Evolutionary conservation across 495 filamentous ascomycete species (phyloP).

Genomic region (Penicillium manginii): DNA sequence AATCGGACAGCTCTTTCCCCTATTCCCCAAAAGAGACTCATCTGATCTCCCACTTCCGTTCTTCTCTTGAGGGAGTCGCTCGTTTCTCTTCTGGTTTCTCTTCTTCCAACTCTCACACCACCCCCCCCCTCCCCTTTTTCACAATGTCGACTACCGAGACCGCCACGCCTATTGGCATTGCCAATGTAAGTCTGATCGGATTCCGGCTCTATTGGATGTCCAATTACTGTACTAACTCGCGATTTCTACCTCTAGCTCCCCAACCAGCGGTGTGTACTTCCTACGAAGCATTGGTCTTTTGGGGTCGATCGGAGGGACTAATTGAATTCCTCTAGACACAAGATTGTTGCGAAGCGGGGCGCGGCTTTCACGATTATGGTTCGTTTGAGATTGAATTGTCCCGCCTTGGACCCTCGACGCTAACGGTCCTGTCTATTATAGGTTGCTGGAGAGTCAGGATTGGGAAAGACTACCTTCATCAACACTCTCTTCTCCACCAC

Average conservation of each 20-base stretch:
- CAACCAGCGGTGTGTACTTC: slow-evolving; percentile 74
- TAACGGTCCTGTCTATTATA: slow-evolving; percentile 44
- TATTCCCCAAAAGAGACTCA: slow-evolving; percentile 23
- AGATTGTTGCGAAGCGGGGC: slow-evolving; percentile 99
- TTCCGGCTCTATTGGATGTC: background rate
- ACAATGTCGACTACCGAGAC: slow-evolving; percentile 82
- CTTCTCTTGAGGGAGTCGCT: slow-evolving; percentile 19
- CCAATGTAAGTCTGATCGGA: slow-evolving; percentile 69
- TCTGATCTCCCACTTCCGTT: slow-evolving; percentile 22
- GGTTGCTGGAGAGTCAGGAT: slow-evolving; percentile 97
- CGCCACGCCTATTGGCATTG: slow-evolving; percentile 97
- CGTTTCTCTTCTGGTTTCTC: slow-evolving; percentile 24
- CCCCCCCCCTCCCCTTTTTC: slow-evolving; percentile 30
- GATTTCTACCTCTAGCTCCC: slow-evolving; percentile 61
- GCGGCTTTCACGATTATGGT: slow-evolving; percentile 99
- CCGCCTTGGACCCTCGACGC: slow-evolving; percentile 13
- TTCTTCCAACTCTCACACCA: slow-evolving; percentile 3
- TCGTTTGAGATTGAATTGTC: slow-evolving; percentile 30
- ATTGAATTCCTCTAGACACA: slow-evolving; percentile 66
- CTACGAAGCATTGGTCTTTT: background rate
- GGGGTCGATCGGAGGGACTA: slow-evolving; percentile 19
- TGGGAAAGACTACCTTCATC: slow-evolving; percentile 99
- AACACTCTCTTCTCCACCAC: slow-evolving; percentile 99
- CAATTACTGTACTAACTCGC: slow-evolving; percentile 23
- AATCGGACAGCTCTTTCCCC: slow-evolving; percentile 29